Conservation (phyloP, 2,329 filamentous ascomycete genomes). For the Stachybotrys chlorohalonatus region DNA sequence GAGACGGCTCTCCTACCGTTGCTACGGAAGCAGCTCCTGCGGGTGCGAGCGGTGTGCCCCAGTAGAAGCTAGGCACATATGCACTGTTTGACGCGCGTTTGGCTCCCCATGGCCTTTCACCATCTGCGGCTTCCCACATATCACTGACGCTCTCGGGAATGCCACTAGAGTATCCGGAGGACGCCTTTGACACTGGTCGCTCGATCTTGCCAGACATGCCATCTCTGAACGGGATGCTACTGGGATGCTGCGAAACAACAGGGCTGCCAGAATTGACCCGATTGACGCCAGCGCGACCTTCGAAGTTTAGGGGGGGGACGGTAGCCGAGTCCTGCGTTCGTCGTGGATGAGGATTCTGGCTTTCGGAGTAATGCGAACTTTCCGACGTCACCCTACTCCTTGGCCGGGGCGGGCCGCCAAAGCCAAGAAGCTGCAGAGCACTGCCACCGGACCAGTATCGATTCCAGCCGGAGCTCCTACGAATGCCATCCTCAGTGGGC, state of each 20-base stretch:
- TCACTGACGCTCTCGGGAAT: slow-evolving; percentile 56
- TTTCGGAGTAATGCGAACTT: slow-evolving; percentile 46
- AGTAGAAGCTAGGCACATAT: slow-evolving; percentile 38
- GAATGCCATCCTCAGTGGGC: slow-evolving; percentile 31
- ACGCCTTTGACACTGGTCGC: slow-evolving; percentile 41
- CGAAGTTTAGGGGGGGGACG: slow-evolving; percentile 59
- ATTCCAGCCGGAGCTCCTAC: slow-evolving; percentile 67
- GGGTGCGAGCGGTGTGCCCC: slow-evolving; percentile 29
- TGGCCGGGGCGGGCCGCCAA: slow-evolving; percentile 29
- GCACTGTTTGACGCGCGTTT: slow-evolving; percentile 43
- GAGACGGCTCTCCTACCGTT: slow-evolving; percentile 8
- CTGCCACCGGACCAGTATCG: slow-evolving; percentile 69
- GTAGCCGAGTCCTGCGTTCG: slow-evolving; percentile 59
- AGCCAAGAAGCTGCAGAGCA: slow-evolving; percentile 55
- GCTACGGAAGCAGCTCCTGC: neutral
- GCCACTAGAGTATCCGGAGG: slow-evolving; percentile 53
- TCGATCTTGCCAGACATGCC: slow-evolving; percentile 55
- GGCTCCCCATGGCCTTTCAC: slow-evolving; percentile 37
- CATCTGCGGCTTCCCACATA: slow-evolving; percentile 40
- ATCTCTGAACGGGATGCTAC: slow-evolving; percentile 41
- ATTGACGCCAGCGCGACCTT: slow-evolving; percentile 53
- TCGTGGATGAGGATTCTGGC: slow-evolving; percentile 19
- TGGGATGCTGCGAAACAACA: slow-evolving; percentile 52
- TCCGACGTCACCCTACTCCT: slow-evolving; percentile 46
- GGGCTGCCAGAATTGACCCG: slow-evolving; percentile 62